These are phyloP conservation scores for Ceratocystis harringtonii DNA, from an alignment of 2,329 filamentous ascomycete genomes.

Conservation along the genomic window DNA sequence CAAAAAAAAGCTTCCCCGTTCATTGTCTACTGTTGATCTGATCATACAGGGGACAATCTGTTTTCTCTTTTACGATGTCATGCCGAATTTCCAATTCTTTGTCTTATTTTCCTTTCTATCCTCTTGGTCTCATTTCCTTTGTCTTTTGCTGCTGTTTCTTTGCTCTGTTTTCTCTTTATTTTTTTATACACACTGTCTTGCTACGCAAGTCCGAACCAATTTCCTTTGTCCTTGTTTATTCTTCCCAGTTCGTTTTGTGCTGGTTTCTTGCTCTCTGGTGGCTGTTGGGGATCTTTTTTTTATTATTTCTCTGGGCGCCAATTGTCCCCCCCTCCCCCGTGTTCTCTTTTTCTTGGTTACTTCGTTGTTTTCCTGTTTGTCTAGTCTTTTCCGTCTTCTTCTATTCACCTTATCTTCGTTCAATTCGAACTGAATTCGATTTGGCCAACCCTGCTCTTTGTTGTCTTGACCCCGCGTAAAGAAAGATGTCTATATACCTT, in stretches of 20 bases:
- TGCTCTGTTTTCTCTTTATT: neutral
- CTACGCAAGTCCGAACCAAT: neutral
- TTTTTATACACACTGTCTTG: neutral
- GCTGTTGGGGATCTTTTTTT: too few species aligned
- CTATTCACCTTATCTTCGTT: too few species aligned
- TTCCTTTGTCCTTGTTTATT: neutral
- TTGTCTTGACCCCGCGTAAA: too few species aligned
- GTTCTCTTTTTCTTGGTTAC: conserved; percentile 3
- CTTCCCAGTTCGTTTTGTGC: conserved; percentile 1
- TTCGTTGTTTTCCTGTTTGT: neutral
- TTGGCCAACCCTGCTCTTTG: too few species aligned
- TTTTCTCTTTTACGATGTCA: conserved; percentile 2
- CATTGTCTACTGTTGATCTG: too few species aligned
- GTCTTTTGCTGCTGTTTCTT: neutral
- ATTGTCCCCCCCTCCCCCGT: neutral
- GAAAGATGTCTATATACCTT: too few species aligned
- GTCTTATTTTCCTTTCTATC: neutral
- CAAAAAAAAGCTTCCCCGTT: too few species aligned
- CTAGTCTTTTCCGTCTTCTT: too few species aligned
- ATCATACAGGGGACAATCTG: too few species aligned
- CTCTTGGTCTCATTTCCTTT: neutral
- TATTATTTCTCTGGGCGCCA: too few species aligned
- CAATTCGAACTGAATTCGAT: too few species aligned
- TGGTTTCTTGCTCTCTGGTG: neutral
- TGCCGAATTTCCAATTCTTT: neutral